Evolutionary conservation across 345 rosid genomes (phyloP).

Genomic region (Eucalyptus cloeziana): DNA sequence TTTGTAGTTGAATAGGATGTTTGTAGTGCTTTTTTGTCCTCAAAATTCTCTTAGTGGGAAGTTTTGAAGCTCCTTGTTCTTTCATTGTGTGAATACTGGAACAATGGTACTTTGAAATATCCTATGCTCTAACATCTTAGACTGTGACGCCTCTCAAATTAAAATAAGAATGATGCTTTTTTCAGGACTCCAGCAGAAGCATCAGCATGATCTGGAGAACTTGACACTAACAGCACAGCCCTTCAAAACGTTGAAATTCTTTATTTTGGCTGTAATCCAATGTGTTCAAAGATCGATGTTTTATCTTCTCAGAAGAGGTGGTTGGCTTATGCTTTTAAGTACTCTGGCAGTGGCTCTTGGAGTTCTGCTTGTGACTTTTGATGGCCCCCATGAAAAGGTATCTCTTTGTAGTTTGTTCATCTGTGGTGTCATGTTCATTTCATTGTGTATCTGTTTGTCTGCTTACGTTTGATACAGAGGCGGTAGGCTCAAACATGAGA

Average conservation of each 20-base stretch:
- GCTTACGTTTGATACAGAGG: background rate
- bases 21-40: background rate
- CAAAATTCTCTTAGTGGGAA: background rate
- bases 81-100: background rate
- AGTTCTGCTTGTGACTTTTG: constrained; percentile 57
- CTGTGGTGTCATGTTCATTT: background rate
- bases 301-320: constrained; percentile 63
- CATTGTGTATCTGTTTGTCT: background rate
- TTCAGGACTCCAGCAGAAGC: constrained; percentile 53
- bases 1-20: background rate
- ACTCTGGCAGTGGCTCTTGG: constrained; percentile 16
- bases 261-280: constrained; percentile 43
- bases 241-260: constrained; percentile 57
- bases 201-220: constrained; percentile 60
- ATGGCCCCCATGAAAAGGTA: constrained; percentile 92
- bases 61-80: background rate
- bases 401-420: background rate
- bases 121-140: background rate
- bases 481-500: background rate
- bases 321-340: constrained; percentile 54
- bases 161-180: background rate
- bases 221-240: constrained; percentile 65
- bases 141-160: background rate
- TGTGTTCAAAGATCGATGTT: constrained; percentile 31
- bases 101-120: background rate